Evolutionary conservation across 1,284 basidiomycete species (phyloP).

Genomic region (Boletus sp.): DNA sequence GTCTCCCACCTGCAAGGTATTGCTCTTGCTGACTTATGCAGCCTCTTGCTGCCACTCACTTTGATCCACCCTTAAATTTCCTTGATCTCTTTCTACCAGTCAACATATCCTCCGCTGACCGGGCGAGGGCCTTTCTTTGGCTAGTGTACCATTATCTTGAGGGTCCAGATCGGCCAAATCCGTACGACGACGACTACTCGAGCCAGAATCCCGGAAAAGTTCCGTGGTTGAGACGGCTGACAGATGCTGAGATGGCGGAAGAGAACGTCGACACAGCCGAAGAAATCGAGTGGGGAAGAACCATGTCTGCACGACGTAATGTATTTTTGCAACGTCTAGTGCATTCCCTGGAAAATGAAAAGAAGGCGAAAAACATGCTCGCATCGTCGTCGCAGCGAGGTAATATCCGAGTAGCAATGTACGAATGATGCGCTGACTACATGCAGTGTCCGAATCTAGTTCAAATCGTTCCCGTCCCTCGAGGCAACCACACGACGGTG

Average conservation of each 20-base stretch:
- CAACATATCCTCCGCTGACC: conserved; percentile 64
- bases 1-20: not conserved
- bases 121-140: conserved; percentile 77
- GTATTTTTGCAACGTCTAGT: conserved; percentile 61
- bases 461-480: conserved; percentile 28
- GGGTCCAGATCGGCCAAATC: conserved; percentile 51
- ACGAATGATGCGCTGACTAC: conserved; percentile 10
- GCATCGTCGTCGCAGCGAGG: conserved; percentile 28
- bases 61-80: conserved; percentile 71
- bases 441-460: conserved; percentile 22
- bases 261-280: conserved; percentile 70
- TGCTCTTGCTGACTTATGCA: conserved; percentile 30
- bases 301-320: conserved; percentile 63
- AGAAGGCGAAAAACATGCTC: conserved; percentile 38
- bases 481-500: conserved; percentile 25
- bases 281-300: conserved; percentile 61
- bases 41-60: conserved; percentile 68
- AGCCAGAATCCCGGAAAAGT: conserved; percentile 47
- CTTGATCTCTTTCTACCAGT: conserved; percentile 78
- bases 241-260: conserved; percentile 42
- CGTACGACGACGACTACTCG: conserved; percentile 60
- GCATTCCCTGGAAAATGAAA: conserved; percentile 44
- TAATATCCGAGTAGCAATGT: conserved; percentile 7
- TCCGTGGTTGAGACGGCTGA: conserved; percentile 50
- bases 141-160: conserved; percentile 77